Evolutionary conservation across 306 rosid genomes (phyloP), one percentile per base, ranked within the genome.

Genomic region (Cucumis hystrix): DNA sequence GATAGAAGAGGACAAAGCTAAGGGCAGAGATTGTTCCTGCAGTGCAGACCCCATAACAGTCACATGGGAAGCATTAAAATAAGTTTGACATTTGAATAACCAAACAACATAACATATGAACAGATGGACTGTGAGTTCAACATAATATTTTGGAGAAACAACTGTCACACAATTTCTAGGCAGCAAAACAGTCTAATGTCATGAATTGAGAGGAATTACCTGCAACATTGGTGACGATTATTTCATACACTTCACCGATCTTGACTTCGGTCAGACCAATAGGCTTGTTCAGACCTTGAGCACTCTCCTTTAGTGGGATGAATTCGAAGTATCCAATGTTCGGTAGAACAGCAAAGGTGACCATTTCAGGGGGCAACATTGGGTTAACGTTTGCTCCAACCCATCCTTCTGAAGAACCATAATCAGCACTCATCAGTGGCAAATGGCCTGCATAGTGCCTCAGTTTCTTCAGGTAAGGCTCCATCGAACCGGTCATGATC

Each of bases 381-480:
- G 98, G 99, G 49, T 89, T 92, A 21, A 92, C 87, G 66, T 89
- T 96, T 23, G 93, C 88, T 23, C 88, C 99, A 49, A 96, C 73
- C 99, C 98, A 92, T 35, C 99, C 99, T 83, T 96, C 99, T 72
- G 98, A 96, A 60, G 99, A 47, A 11, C 99, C 99, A 83, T 96
- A 96, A 43, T 96, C 99, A 61, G 96, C 86, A 82, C 90, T 92
- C 84, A 92, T 35, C 79, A 96, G 78, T 21, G 97, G 99, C 77
- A 91, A 43, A 54, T 86, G 91, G 8, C 88, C 91, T 0, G 92
- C 95, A 80, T 95, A 92, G 72, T 95, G 96, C 88, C 96, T 95
- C 79, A 95, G 43, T 65, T 89, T 92, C 35, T 83, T 85, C 85
- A 87, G 61, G 76, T 92, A 95, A 66, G 90, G 92, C 83, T 89